phyloP scores from a whole-genome alignment of 495 filamentous ascomycete species.

The Aspergillus incahuasiensis region DNA sequence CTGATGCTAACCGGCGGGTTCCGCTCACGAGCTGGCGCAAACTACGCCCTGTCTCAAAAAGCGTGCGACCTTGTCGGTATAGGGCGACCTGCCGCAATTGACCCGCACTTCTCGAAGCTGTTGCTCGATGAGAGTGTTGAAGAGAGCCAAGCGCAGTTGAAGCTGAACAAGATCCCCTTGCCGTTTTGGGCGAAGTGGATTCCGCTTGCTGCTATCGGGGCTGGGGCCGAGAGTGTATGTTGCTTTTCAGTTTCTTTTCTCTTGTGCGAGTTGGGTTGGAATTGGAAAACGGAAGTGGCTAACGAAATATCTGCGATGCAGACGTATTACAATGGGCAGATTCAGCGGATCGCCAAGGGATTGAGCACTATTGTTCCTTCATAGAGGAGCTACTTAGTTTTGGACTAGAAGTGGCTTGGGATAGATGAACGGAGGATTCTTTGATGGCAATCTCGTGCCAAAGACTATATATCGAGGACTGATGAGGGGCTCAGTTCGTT shows the following conservation, averaged over 20 bases:
- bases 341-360: slow-evolving; percentile 34
- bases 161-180: slow-evolving; percentile 30
- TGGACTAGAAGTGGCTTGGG: neutral
- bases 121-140: slow-evolving; percentile 49
- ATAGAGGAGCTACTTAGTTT: neutral
- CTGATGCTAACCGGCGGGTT: slow-evolving; percentile 56
- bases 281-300: neutral
- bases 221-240: slow-evolving; percentile 42
- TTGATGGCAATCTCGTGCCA: too few species aligned
- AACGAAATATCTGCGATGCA: slow-evolving; percentile 9
- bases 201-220: slow-evolving; percentile 37
- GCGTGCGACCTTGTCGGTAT: slow-evolving; percentile 59
- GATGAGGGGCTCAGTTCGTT: too few species aligned
- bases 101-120: slow-evolving; percentile 45
- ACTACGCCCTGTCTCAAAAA: slow-evolving; percentile 43
- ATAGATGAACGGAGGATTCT: too few species aligned
- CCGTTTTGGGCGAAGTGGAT: slow-evolving; percentile 31
- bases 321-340: slow-evolving; percentile 39
- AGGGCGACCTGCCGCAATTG: slow-evolving; percentile 47
- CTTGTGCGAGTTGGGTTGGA: slow-evolving; percentile 5
- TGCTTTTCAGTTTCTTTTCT: slow-evolving; percentile 17
- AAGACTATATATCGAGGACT: too few species aligned
- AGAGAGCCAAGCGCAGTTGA: slow-evolving; percentile 45
- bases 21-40: slow-evolving; percentile 50
- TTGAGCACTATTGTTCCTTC: slow-evolving; percentile 29